These are phyloP conservation scores for Nidula niveotomentosa DNA, from an alignment of 1,284 basidiomycete genomes.

Conservation along the genomic window DNA sequence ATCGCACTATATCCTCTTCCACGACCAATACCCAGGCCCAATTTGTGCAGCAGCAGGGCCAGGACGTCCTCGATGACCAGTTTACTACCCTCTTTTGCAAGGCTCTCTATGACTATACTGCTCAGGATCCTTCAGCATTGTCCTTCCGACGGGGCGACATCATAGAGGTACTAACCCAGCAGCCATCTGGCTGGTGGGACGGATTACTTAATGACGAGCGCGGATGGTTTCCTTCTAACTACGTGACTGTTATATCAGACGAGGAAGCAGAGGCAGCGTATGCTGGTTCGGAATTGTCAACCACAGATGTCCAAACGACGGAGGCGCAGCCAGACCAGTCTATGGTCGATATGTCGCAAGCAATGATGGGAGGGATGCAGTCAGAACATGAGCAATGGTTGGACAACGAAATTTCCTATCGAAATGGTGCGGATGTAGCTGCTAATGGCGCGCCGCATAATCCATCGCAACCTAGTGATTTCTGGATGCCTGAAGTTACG, in stretches of 20 bases:
- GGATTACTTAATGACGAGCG: constrained; percentile 87
- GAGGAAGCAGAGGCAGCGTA: constrained; percentile 75
- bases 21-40: too few species aligned
- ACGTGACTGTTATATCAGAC: constrained; percentile 79
- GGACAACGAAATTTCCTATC: constrained; percentile 34
- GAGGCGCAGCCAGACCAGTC: constrained; percentile 25
- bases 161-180: constrained; percentile 91
- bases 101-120: constrained; percentile 91
- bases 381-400: constrained; percentile 48
- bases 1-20: too few species aligned
- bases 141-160: constrained; percentile 87
- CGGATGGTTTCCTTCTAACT: constrained; percentile 99
- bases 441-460: constrained; percentile 22
- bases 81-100: constrained; percentile 83
- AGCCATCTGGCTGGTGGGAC: constrained; percentile 99
- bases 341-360: constrained; percentile 50
- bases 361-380: constrained; percentile 42
- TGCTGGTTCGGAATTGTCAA: constrained; percentile 43
- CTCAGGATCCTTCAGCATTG: constrained; percentile 86
- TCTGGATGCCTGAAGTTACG: constrained; percentile 78
- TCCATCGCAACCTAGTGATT: constrained; percentile 59
- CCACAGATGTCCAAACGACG: constrained; percentile 22
- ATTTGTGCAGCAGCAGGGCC: constrained; percentile 11
- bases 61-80: constrained; percentile 46
- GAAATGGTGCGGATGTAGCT: constrained; percentile 22